Percentiles rank a stretch among this genome's conserved stretches.
phyloP scores from a whole-genome alignment of 2,329 filamentous ascomycete species.

The Arthroderma sp. region DNA sequence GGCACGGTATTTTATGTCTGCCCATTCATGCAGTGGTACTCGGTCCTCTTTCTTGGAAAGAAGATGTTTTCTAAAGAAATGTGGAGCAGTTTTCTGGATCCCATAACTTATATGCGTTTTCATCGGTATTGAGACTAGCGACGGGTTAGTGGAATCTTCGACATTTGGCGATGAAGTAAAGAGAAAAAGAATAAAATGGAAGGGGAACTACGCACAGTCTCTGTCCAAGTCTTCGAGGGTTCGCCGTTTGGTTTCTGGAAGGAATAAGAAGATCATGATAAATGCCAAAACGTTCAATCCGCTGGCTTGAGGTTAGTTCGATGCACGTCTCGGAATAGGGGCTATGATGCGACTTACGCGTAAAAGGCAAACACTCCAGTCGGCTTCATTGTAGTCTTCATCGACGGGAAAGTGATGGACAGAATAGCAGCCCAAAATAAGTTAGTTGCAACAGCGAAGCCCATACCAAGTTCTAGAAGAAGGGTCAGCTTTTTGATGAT shows the following conservation, averaged over 20 bases:
- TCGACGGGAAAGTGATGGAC: slow-evolving; percentile 38
- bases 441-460: slow-evolving; percentile 33
- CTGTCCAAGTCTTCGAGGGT: slow-evolving; percentile 48
- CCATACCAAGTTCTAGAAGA: slow-evolving; percentile 35
- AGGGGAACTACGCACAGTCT: slow-evolving; percentile 18
- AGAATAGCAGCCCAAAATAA: slow-evolving; percentile 38
- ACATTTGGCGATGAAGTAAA: too few relatives aligned
- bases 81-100: slow-evolving; percentile 43
- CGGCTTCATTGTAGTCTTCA: slow-evolving; percentile 35
- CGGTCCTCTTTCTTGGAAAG: slow-evolving; percentile 36
- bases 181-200: too few relatives aligned
- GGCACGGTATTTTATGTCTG: too few relatives aligned
- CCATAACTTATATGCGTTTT: slow-evolving; percentile 46
- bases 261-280: slow-evolving; percentile 50
- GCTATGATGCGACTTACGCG: slow-evolving; percentile 20
- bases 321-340: not conserved
- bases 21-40: slow-evolving; percentile 38
- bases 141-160: too few relatives aligned
- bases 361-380: slow-evolving; percentile 51
- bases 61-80: slow-evolving; percentile 47
- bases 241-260: slow-evolving; percentile 44
- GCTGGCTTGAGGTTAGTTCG: slow-evolving; percentile 17
- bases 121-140: slow-evolving; percentile 41
- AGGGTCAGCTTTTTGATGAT: slow-evolving; percentile 11
- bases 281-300: slow-evolving; percentile 48